Percentiles rank a stretch among this genome's conserved stretches.
Evolutionary conservation across 2,329 filamentous ascomycete species (phyloP).

Genomic region (Fusarium buxicola): DNA sequence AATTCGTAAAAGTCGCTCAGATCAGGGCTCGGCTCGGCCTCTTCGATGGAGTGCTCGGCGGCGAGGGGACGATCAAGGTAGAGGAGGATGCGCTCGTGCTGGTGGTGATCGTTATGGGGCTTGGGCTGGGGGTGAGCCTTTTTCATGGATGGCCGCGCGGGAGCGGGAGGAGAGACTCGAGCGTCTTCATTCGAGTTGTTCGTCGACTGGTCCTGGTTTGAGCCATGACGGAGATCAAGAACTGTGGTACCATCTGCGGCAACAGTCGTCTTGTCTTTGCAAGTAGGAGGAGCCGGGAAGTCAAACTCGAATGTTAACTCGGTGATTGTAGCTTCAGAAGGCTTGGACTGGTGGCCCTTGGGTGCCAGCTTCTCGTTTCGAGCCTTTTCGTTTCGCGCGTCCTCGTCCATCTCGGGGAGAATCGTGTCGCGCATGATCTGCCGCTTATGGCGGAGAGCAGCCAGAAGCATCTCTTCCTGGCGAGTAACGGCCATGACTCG

Average conservation of each 20-base stretch:
- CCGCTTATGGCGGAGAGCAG: slow-evolving; percentile 67
- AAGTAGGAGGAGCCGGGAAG: slow-evolving; percentile 51
- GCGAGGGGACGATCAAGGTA: slow-evolving; percentile 47
- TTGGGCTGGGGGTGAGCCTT: slow-evolving; percentile 23
- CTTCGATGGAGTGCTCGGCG: slow-evolving; percentile 38
- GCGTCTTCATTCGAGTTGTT: neutral
- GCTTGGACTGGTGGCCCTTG: slow-evolving; percentile 44
- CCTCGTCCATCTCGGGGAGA: slow-evolving; percentile 57
- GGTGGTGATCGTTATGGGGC: slow-evolving; percentile 25
- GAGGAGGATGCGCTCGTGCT: slow-evolving; percentile 45
- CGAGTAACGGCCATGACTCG: slow-evolving; percentile 68
- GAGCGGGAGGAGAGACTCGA: neutral
- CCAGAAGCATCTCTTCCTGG: slow-evolving; percentile 69
- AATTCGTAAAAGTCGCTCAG: slow-evolving; percentile 55
- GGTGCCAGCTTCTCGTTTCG: slow-evolving; percentile 20
- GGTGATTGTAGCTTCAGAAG: slow-evolving; percentile 48
- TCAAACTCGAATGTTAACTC: slow-evolving; percentile 50
- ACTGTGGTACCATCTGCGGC: slow-evolving; percentile 42
- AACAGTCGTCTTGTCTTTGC: slow-evolving; percentile 42
- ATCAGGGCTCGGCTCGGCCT: slow-evolving; percentile 52
- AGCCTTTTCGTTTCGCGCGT: slow-evolving; percentile 16
- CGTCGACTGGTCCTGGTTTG: slow-evolving; percentile 8
- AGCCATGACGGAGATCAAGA: slow-evolving; percentile 37
- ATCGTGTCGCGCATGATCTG: slow-evolving; percentile 64
- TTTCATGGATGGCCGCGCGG: slow-evolving; percentile 19